Conservation (phyloP, 441 rosid species). For the Cnidoscolus chayamansa region DNA sequence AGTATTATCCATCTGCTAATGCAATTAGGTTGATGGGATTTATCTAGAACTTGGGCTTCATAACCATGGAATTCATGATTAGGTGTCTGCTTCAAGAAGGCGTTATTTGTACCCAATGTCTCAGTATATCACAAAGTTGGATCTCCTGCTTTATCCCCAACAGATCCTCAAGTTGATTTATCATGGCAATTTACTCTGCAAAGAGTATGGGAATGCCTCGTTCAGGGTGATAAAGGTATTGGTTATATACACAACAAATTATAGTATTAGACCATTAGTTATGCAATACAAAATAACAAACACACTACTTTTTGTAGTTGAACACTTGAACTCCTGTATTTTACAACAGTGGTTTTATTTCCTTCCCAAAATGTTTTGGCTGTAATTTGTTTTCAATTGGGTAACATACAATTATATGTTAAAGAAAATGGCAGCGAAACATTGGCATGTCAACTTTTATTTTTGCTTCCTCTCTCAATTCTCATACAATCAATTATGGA, state of each 20-base stretch:
- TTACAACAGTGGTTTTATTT: neutral
- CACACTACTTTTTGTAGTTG: neutral
- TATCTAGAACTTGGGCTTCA: conserved; percentile 6
- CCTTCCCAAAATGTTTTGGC: neutral
- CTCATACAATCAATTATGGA: neutral
- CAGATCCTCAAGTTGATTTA: conserved; percentile 68
- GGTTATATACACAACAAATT: neutral
- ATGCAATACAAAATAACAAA: neutral
- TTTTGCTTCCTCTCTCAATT: neutral
- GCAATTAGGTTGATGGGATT: conserved; percentile 1
- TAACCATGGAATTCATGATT: conserved; percentile 25
- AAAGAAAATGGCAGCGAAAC: neutral
- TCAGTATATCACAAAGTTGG: conserved; percentile 86
- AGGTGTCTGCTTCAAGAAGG: conserved; percentile 85
- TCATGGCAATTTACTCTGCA: conserved; percentile 90
- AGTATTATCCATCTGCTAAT: neutral
- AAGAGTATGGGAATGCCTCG: conserved; percentile 78
- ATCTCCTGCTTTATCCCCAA: conserved; percentile 43
- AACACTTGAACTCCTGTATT: neutral
- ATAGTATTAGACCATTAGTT: neutral
- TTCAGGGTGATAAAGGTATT: conserved; percentile 61
- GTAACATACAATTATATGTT: neutral
- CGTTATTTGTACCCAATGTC: conserved; percentile 83
- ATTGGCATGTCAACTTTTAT: neutral
- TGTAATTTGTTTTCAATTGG: neutral